Evolutionary conservation across 208 protist genomes (phyloP), one percentile per base, ranked within the genome.

Genomic region (Leishmania gerbilli): DNA sequence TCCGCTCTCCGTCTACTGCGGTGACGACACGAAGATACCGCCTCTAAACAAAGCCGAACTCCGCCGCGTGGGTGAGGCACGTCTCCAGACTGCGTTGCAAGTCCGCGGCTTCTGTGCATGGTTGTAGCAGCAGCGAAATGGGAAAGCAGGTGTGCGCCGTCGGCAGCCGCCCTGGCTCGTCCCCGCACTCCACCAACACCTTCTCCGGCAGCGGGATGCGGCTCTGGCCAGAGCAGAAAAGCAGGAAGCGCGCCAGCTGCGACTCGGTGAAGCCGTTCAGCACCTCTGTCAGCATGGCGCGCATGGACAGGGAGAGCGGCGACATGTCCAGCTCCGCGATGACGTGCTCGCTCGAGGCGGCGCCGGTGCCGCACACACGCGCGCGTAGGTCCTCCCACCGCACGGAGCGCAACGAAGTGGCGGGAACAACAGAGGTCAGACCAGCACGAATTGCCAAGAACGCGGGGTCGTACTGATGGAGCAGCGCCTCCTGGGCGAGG

Each of bases 101-200:
- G 69, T 92, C 82, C 27, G 77, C 84, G 27, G 80, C 84, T 0
- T 81, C 87, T 3, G 76, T n/a, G 82, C 93, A 98, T 31, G 93
- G 93, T 79, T 97, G 95, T 74, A 98, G 87, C 17, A 87, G 87
- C 42, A 98, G 79, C 13, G 95, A 97, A 60, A 97, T 97, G 27
- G 95, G 95, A 34, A 90, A 95, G 86, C 95, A 98, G 17, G 95
- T 98, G 88, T 98, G 95, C 31, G 95, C 91, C 3, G 95, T 97
- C 24, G 95, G 95, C 51, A 97, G 79, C 37, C 87, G 87, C 7
- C 80, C 74, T 2, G 90, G 83, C 77, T 98, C 90, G 78, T 98
- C 95, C 34, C 95, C 95, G 77, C 91, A 95, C 49, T 83, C 87
- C 42, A 98, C 95, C 49, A 91, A 79, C 49, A 98, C 89, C 82